Base-by-base conservation (phyloP, 176 grass and related monocot genomes). In the Pontederia paniculata region DNA sequence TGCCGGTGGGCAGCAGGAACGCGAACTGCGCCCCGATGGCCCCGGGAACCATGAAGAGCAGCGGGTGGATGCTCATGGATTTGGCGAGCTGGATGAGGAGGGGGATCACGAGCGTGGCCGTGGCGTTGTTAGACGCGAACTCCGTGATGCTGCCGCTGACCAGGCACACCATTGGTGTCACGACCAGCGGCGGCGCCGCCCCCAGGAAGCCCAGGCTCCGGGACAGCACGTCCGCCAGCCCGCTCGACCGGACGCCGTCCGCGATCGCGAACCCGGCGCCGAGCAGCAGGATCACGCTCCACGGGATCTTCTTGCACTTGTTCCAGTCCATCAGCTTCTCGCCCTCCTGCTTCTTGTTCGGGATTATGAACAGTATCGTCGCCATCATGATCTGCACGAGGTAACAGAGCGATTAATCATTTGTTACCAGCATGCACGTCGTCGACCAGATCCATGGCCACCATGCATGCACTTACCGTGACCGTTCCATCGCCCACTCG, bases 71-170 rank as follows among this genome's bases (percentile, higher is more conserved):
- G 21, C 43, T 37, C 56, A 84, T 79, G 20, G 80, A 66, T 58
- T 67, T 86, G 10, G 74, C 88, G 44, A 94, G 31, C 52, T 94
- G 73, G 8, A 82, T 79, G 5, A 88, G 73, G 63, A 94, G 63
- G 5, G 88, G 88, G 48, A 94, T 69, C 22, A 94, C 80, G 16
- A 94, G 60, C 15, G 88, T 88, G 0, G 77, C 69, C 5, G 88
- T 78, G 1, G 88, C 73, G 37, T 88, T 85, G 0, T 94, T 82
- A 2, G 88, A 84, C 0, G 55, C 81, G 67, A 94, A 84, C 64
- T 94, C 77, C 0, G 88, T 84, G 52, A 94, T 68, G 52, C 58
- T 45, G 8, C 68, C 66, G n/a, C 77, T 88, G 12, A 88, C 65
- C 23, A 76, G 12, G 73, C 83, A 94, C 45, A 76, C 71, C 16